A percentile compares a stretch with the other conserved stretches of the same genome.
These are phyloP conservation scores for Planoprotostelium fungivorum DNA, from an alignment of 78 protist species.

Conservation along the genomic window DNA sequence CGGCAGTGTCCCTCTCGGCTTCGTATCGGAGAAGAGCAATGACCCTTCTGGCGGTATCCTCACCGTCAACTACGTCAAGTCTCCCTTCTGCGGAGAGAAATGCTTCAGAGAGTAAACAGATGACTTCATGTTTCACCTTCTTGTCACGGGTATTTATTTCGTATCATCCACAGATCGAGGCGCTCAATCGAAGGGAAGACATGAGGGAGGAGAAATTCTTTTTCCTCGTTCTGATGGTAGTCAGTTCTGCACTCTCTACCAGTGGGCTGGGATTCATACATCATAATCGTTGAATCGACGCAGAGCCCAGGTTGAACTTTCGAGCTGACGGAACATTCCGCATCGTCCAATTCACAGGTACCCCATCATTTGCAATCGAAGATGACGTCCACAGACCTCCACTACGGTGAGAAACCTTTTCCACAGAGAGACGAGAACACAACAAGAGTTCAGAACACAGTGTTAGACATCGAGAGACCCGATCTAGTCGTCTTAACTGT, in stretches of 20 bases:
- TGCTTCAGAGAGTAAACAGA: neutral
- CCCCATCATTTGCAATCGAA: neutral
- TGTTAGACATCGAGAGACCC: slow-evolving; percentile 26
- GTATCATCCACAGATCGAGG: too few species aligned
- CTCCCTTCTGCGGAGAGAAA: neutral
- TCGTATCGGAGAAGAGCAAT: neutral
- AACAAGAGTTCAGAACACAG: slow-evolving; percentile 6
- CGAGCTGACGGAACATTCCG: slow-evolving; percentile 25
- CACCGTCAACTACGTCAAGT: neutral
- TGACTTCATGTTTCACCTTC: too few species aligned
- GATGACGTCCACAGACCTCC: slow-evolving; percentile 22
- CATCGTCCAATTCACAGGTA: slow-evolving; percentile 41
- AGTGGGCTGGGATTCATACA: too few species aligned
- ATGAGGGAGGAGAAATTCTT: too few species aligned
- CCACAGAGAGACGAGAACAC: slow-evolving; percentile 10
- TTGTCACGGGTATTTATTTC: too few species aligned
- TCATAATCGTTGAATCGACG: too few species aligned
- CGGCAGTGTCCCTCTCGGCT: neutral
- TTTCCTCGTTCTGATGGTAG: too few species aligned
- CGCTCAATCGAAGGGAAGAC: too few species aligned
- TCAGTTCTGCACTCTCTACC: too few species aligned
- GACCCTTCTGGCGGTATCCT: neutral
- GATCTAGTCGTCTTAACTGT: slow-evolving; percentile 50
- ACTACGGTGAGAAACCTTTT: slow-evolving; percentile 38
- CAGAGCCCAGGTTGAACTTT: slow-evolving; percentile 6